Conservation (phyloP, 2,329 filamentous ascomycete genomes). For the Penicillium sclerotigenum region DNA sequence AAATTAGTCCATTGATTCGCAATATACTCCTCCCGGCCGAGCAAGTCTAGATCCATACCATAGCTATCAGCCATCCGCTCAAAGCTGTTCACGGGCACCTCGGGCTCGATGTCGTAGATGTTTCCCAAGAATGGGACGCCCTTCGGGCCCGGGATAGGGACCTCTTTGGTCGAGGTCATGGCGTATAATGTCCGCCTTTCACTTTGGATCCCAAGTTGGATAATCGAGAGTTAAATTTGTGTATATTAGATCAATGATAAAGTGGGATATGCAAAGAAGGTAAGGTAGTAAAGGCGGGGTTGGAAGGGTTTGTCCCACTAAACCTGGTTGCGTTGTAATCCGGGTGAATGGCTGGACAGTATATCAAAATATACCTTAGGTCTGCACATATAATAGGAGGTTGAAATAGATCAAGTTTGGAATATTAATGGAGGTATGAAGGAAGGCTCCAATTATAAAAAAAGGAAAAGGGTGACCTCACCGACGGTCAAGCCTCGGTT, state of each 20-base stretch:
- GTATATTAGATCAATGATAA: neutral
- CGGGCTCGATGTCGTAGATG: constrained; percentile 59
- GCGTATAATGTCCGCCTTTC: neutral
- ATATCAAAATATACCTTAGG: neutral
- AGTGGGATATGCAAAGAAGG: neutral
- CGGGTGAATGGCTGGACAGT: neutral
- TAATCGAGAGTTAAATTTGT: neutral
- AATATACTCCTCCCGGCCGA: neutral
- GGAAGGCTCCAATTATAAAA: too few relatives aligned
- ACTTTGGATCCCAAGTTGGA: neutral
- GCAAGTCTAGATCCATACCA: constrained; percentile 46
- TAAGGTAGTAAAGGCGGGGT: neutral
- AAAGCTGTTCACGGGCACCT: constrained; percentile 57
- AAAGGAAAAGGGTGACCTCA: neutral
- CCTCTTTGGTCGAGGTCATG: constrained; percentile 19
- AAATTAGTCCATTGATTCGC: neutral
- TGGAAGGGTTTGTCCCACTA: neutral
- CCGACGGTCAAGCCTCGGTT: neutral
- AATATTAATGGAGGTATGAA: neutral
- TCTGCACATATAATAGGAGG: neutral
- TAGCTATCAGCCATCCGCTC: constrained; percentile 61
- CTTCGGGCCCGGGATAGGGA: constrained; percentile 60
- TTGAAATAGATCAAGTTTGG: neutral
- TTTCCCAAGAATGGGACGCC: constrained; percentile 66
- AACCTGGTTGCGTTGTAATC: neutral